Percentiles rank a stretch among this genome's conserved stretches.
phyloP scores from a whole-genome alignment of 2,329 filamentous ascomycete species.

The Mariannaea elegans region DNA sequence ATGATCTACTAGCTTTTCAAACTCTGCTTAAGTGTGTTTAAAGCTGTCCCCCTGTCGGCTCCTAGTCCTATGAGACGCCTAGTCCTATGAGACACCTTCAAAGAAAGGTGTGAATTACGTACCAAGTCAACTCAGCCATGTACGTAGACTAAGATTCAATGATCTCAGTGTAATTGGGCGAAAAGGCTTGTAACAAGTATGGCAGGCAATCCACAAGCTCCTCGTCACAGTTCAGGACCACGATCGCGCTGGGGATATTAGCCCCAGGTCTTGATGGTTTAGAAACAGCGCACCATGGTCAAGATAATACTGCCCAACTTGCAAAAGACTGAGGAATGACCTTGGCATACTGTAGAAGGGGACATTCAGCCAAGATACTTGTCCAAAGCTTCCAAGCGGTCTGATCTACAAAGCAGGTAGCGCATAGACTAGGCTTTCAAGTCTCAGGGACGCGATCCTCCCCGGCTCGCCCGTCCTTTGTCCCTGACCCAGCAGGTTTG shows the following conservation, averaged over 20 bases:
- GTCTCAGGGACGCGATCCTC: constrained; percentile 2
- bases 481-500: constrained; percentile 1
- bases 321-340: constrained; percentile 20
- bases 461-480: neutral
- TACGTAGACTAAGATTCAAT: neutral
- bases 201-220: constrained; percentile 15
- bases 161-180: neutral
- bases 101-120: neutral
- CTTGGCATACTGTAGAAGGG: constrained; percentile 20
- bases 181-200: neutral
- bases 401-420: constrained; percentile 11
- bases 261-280: neutral
- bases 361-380: constrained; percentile 1
- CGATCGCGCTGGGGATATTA: neutral
- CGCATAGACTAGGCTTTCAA: constrained; percentile 9
- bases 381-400: constrained; percentile 2
- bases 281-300: neutral
- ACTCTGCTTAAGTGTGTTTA: neutral
- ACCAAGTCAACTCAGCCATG: constrained; percentile 21
- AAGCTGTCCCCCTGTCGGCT: neutral
- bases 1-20: neutral
- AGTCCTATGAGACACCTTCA: neutral
- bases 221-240: constrained; percentile 17
- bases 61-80: neutral
- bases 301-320: constrained; percentile 16